Percentiles rank a stretch among this genome's conserved stretches.
phyloP scores from a whole-genome alignment of 768 basidiomycete species.

The Kwoniella heveanensis region DNA sequence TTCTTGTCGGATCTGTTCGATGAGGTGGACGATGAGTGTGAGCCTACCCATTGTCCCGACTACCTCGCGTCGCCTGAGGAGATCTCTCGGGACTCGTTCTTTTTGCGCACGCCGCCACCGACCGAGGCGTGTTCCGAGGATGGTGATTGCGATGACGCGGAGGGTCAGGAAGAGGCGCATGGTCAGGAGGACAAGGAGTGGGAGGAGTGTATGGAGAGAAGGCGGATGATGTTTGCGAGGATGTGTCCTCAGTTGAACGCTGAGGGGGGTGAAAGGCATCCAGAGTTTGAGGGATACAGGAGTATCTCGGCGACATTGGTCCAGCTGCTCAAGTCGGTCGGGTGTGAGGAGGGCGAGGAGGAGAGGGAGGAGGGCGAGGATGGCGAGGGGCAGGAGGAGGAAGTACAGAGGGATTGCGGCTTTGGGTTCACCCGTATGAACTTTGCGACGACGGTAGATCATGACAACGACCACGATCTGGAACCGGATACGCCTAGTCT shows the following conservation, averaged over 20 bases:
- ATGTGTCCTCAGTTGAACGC: slow-evolving; percentile 26
- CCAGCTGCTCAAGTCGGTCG: slow-evolving; percentile 1
- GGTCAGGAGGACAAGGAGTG: slow-evolving; percentile 39
- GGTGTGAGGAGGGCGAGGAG: not conserved
- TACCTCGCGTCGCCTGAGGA: not conserved
- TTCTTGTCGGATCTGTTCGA: slow-evolving; percentile 16
- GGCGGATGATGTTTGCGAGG: slow-evolving; percentile 51
- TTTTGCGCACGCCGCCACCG: slow-evolving; percentile 18
- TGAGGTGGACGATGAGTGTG: slow-evolving; percentile 8
- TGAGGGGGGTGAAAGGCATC: slow-evolving; percentile 20
- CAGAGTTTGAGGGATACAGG: slow-evolving; percentile 48
- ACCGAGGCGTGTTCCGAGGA: slow-evolving; percentile 21
- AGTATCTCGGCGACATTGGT: slow-evolving; percentile 43
- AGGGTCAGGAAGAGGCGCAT: not conserved
- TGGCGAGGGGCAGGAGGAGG: not conserved
- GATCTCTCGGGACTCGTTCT: slow-evolving; percentile 10
- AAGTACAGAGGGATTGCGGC: slow-evolving; percentile 11
- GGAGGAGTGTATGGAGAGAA: slow-evolving; percentile 51
- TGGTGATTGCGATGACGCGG: slow-evolving; percentile 8
- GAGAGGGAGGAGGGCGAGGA: slow-evolving; percentile 5
- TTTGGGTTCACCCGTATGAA: slow-evolving; percentile 8
- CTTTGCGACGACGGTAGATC: slow-evolving; percentile 3
- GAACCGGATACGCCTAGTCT: slow-evolving; percentile 25
- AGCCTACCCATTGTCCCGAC: not conserved
- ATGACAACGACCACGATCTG: slow-evolving; percentile 1